These are phyloP conservation scores for Holtermanniella nyarrowii DNA, from an alignment of 768 basidiomycete genomes.

Conservation along the genomic window DNA sequence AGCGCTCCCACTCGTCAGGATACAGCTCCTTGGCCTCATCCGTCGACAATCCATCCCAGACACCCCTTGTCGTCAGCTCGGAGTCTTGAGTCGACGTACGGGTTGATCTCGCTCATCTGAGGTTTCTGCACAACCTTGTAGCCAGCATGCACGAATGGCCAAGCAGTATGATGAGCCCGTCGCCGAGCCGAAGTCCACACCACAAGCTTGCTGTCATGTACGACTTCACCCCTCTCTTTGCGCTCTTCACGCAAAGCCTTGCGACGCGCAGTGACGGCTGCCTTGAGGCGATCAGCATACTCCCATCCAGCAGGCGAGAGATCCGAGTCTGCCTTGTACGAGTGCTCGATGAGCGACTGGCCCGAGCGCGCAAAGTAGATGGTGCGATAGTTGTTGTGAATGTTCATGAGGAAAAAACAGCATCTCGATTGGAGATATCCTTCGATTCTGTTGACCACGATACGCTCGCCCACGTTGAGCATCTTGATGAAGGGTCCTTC, in stretches of 20 bases:
- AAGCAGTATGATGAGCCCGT: slow-evolving; percentile 87
- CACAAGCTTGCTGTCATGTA: slow-evolving; percentile 43
- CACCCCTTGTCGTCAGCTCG: slow-evolving; percentile 25
- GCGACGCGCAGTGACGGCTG: slow-evolving; percentile 77
- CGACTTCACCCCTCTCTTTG: slow-evolving; percentile 45
- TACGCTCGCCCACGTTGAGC: slow-evolving; percentile 91
- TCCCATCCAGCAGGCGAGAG: slow-evolving; percentile 92
- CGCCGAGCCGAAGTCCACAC: slow-evolving; percentile 89
- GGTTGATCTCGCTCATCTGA: slow-evolving; percentile 97
- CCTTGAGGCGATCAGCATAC: slow-evolving; percentile 77
- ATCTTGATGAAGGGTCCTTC: slow-evolving; percentile 92
- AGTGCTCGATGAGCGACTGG: slow-evolving; percentile 96
- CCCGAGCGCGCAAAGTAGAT: slow-evolving; percentile 99
- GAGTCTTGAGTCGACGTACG: slow-evolving; percentile 48
- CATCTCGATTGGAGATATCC: slow-evolving; percentile 64
- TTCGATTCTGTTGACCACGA: slow-evolving; percentile 63
- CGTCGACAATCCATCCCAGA: slow-evolving; percentile 91
- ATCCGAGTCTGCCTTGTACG: slow-evolving; percentile 96
- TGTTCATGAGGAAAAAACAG: slow-evolving; percentile 99
- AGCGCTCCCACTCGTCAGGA: slow-evolving; percentile 87
- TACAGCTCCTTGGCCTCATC: slow-evolving; percentile 82
- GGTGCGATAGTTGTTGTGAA: slow-evolving; percentile 81
- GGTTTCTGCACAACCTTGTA: slow-evolving; percentile 76
- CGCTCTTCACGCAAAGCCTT: slow-evolving; percentile 64
- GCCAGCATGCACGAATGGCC: slow-evolving; percentile 68